These are phyloP conservation scores for Chlorociboria aeruginascens DNA, from an alignment of 495 filamentous ascomycete species.

Conservation along the genomic window DNA sequence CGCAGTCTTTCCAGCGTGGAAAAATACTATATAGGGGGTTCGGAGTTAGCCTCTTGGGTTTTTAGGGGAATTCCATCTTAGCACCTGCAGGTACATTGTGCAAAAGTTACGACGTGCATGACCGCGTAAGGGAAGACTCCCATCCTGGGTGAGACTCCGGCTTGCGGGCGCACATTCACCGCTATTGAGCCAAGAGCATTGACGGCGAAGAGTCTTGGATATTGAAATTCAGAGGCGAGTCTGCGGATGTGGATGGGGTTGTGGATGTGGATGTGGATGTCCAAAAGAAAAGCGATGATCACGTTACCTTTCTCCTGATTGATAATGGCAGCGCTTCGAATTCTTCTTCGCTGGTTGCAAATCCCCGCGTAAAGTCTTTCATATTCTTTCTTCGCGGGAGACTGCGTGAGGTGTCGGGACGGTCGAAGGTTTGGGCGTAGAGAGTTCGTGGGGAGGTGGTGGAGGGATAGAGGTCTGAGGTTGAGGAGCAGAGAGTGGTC, in stretches of 20 bases:
- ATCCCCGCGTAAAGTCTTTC: conserved; percentile 15
- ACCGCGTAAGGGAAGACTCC: not conserved
- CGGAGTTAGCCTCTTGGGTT: not conserved
- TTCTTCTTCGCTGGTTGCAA: conserved; percentile 23
- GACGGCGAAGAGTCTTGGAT: not conserved
- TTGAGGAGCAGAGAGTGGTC: conserved; percentile 20
- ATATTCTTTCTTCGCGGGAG: conserved; percentile 17
- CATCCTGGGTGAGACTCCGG: not conserved
- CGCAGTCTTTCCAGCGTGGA: conserved; percentile 53
- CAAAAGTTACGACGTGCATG: not conserved
- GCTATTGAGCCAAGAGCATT: conserved; percentile 6
- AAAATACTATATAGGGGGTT: conserved; percentile 40
- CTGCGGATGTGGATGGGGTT: not conserved
- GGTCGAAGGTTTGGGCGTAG: conserved; percentile 16
- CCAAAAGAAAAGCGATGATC: too few relatives aligned
- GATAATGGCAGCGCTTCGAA: conserved; percentile 45
- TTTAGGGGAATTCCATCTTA: too few relatives aligned
- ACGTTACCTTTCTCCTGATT: conserved; percentile 42
- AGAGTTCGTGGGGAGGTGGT: conserved; percentile 11
- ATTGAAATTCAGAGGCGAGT: not conserved
- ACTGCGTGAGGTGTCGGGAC: conserved; percentile 14
- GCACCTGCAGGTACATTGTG: conserved; percentile 6
- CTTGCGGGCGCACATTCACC: not conserved
- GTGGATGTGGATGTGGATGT: not conserved
- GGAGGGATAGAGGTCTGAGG: conserved; percentile 4